Base-by-base conservation (phyloP, 441 rosid species). In the Croton setiger region DNA sequence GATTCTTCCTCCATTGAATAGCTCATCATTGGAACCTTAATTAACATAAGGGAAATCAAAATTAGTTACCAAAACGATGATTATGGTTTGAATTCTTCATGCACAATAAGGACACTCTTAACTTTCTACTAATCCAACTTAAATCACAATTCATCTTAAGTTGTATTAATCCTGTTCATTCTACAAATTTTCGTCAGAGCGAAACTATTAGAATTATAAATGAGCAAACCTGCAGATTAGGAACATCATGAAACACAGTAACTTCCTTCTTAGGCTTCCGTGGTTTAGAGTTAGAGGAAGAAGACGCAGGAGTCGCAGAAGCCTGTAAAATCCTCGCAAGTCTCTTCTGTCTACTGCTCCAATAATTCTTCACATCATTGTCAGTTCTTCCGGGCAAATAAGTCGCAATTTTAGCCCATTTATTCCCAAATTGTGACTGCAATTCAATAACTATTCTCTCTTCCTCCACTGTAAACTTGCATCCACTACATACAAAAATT, bases 351-450 rank as follows among this genome's bases (percentile, higher is more conserved):
- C 99, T 79, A 20, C 97, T 92, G 65, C 99, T 94, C 98, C 99
- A 94, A 49, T 90, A 94, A 67, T 92, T 92, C 92, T 94, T 94
- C 4, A 92, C 98, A 53, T 94, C 99, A 64, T 90, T 92, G 45
- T 94, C 98, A 17, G 98, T 92, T 60, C 99, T 79, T 1, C 98
- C 99, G 0, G 88, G 82, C 73, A 94, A 75, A 75, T 82, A 83
- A 0, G 98, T 88, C 0, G 99, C 98, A 7, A 92, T 94, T 70
- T 84, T 88, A 0, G 98, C 99, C 99, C 98, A 92, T 77, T 90
- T 94, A 78, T 94, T 92, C 2, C 98, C 99, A 17, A 90, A 80
- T 66, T 86, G 83, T 3, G 86, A 82, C 74, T 92, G 99, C 78
- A 92, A 83, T 58, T 94, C 96, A 33, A 94, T 88, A 82, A 92